These are phyloP conservation scores for Euptelea pleiosperma DNA, from an alignment of 164 flowering plant species.

Conservation along the genomic window DNA sequence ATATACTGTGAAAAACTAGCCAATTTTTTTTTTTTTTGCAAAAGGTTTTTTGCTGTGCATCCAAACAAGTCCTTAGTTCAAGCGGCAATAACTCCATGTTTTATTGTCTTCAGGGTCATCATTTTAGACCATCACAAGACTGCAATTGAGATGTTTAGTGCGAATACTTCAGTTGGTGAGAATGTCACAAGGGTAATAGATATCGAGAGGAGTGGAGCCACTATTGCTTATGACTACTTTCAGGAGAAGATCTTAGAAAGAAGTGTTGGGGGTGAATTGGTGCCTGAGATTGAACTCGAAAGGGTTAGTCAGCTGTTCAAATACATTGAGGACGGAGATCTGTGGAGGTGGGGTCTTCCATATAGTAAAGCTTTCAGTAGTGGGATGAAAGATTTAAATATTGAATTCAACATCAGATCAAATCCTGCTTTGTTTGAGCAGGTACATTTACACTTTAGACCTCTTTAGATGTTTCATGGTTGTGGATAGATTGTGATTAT, in stretches of 20 bases:
- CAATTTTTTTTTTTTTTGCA: neutral
- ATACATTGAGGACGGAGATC: conserved; percentile 79
- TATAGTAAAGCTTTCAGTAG: conserved; percentile 80
- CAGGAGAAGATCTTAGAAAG: conserved; percentile 35
- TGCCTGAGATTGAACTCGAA: conserved; percentile 30
- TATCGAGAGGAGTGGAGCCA: conserved; percentile 83
- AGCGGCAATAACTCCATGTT: neutral
- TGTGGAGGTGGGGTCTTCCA: conserved; percentile 81
- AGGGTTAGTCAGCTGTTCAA: conserved; percentile 49
- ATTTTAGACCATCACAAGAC: conserved; percentile 89
- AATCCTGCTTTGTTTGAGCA: conserved; percentile 66
- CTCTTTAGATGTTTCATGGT: neutral
- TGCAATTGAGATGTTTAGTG: conserved; percentile 55
- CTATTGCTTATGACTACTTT: conserved; percentile 85
- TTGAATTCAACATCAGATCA: conserved; percentile 38
- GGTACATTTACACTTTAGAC: conserved; percentile 26
- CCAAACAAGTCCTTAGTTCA: neutral
- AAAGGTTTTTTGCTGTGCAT: neutral
- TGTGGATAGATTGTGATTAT: neutral
- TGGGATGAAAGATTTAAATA: conserved; percentile 73
- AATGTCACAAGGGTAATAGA: conserved; percentile 62
- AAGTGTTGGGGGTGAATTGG: conserved; percentile 12
- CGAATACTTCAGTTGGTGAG: conserved; percentile 15
- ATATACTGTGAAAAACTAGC: neutral
- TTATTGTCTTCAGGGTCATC: conserved; percentile 39